Base-by-base conservation (phyloP, 768 basidiomycete species). In the Suillus hirtellus region DNA sequence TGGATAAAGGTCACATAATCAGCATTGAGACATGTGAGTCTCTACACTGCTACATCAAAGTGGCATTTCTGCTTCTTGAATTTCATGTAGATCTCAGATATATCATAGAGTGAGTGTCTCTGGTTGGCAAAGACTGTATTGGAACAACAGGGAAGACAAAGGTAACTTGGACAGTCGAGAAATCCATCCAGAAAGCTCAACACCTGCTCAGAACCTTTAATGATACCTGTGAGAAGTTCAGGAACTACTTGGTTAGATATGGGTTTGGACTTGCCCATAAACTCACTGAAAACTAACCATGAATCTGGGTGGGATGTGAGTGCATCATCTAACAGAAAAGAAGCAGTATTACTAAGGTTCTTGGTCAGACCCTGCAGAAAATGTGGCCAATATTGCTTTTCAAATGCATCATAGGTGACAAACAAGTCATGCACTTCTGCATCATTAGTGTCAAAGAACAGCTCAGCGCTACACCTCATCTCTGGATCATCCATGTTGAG, bases 121-220 rank as follows among this genome's bases (percentile, higher is more conserved):
- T 81, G 79, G 8, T 73, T 76, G 0, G 85, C 80, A 67, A 89
- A 89, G 0, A 82, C 79, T 2, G 82, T 78, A n/a, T 88, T 83
- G 0, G 78, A 76, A 3, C 89, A 80, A 46, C 77, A 65, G 47
- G 88, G 82, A 31, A 87, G 77, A 40, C 68, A 67, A 49, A 76
- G 67, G 67, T 91, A 91, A 0, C 75, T 67, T 2, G 70, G 63
- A 34, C 73, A 71, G 58, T 82, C 78, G 3, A 90, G 75, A 69
- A 74, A 80, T 2, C 81, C 73, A 3, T 70, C 65, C 1, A 67
- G 69, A 58, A 67, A 73, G 0, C 60, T 60, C 10, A 85, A 63
- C 0, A 87, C 75, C 56, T 75, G 74, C 69, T 90, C 88, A 0
- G 89, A 89, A 19, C 90, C 89, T 67, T 84, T 82, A 64, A 92